phyloP scores from a whole-genome alignment of 1,139 yeast genomes.

The Yamadazyma songkhlaensis region DNA sequence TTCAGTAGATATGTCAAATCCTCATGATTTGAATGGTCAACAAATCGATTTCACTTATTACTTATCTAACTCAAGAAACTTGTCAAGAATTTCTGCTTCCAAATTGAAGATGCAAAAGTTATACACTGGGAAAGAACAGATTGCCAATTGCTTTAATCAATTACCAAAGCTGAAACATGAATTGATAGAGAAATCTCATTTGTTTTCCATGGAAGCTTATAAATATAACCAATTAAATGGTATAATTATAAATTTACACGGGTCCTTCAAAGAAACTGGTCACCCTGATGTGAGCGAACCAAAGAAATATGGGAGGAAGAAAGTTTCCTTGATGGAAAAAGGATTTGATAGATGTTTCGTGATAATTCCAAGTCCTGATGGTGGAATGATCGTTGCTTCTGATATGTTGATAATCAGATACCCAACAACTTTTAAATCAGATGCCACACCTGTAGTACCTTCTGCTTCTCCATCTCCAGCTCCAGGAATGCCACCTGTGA shows the following conservation, averaged over 20 bases:
- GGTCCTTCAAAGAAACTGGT: constrained; percentile 69
- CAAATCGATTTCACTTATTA: constrained; percentile 61
- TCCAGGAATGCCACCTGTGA: constrained; percentile 11
- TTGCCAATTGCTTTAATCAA: constrained; percentile 56
- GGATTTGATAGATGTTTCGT: constrained; percentile 87
- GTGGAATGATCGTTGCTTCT: constrained; percentile 77
- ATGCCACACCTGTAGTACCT: constrained; percentile 8
- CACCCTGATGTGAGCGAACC: constrained; percentile 41
- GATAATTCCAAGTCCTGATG: constrained; percentile 70
- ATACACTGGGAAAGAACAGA: constrained; percentile 69
- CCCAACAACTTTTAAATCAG: constrained; percentile 53
- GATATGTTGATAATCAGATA: constrained; percentile 74
- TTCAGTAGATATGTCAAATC: constrained; percentile 51
- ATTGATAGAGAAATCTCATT: constrained; percentile 56
- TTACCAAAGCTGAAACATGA: constrained; percentile 78
- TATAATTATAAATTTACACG: constrained; percentile 76
- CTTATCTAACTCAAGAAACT: constrained; percentile 70
- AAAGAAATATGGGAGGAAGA: constrained; percentile 28
- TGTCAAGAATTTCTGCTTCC: constrained; percentile 63
- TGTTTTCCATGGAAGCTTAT: constrained; percentile 78
- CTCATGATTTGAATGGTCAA: constrained; percentile 45
- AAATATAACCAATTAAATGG: constrained; percentile 72
- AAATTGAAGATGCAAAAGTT: constrained; percentile 56
- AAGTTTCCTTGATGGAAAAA: constrained; percentile 53
- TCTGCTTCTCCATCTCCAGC: constrained; percentile 3